Evolutionary conservation across 495 filamentous ascomycete genomes (phyloP).

Genomic region (Haplographium delicatum): DNA sequence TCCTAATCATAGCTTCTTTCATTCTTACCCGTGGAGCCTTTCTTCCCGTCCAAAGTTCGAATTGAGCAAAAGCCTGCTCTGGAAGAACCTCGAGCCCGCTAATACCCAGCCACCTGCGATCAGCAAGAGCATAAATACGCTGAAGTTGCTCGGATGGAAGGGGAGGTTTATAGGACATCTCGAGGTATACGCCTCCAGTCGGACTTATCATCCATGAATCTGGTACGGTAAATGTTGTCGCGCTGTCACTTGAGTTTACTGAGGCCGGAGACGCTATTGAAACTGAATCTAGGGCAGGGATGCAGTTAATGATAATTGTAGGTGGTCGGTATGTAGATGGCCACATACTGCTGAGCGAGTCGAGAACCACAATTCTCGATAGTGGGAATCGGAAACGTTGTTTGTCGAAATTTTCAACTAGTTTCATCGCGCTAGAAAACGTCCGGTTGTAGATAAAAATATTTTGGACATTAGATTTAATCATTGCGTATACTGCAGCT

Average conservation of each 20-base stretch:
- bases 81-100: conserved; percentile 71
- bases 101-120: conserved; percentile 58
- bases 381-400: not conserved
- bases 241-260: no score
- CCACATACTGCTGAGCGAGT: conserved; percentile 53
- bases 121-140: conserved; percentile 40
- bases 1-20: no score
- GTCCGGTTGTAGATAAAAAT: conserved; percentile 73
- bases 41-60: conserved; percentile 73
- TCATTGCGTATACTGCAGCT: conserved; percentile 70
- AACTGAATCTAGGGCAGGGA: conserved; percentile 55
- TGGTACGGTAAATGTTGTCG: conserved; percentile 73
- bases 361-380: conserved; percentile 38
- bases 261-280: conserved; percentile 60
- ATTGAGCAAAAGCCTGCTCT: conserved; percentile 75
- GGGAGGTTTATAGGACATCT: conserved; percentile 62
- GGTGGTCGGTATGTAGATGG: conserved; percentile 55
- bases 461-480: conserved; percentile 66
- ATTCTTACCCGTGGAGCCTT: conserved; percentile 68
- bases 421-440: conserved; percentile 48
- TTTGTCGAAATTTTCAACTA: conserved; percentile 58
- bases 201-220: conserved; percentile 63
- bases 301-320: conserved; percentile 66
- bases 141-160: conserved; percentile 59
- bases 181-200: conserved; percentile 70